A percentile compares a stretch with the other conserved stretches of the same genome.
These are phyloP conservation scores for Blastobotrys arbuscula DNA, from an alignment of 1,139 yeast genomes.

Conservation along the genomic window DNA sequence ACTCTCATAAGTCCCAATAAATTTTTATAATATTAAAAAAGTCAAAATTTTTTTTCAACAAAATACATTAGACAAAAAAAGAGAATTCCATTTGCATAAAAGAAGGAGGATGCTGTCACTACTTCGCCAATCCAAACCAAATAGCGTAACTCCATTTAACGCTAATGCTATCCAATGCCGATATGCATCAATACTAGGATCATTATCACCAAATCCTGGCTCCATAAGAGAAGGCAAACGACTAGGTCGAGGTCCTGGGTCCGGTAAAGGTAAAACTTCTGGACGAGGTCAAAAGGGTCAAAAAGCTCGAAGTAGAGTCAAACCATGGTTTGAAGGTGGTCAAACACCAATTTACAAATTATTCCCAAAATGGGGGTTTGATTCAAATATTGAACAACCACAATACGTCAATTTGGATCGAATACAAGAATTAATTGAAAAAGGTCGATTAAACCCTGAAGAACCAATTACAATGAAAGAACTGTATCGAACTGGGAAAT, in stretches of 20 bases:
- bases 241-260: constrained; percentile 95
- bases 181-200: constrained; percentile 21
- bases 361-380: constrained; percentile 89
- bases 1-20: no score
- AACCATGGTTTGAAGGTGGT: constrained; percentile 97
- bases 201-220: constrained; percentile 30
- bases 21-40: no score
- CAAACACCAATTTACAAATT: constrained; percentile 89
- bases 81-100: no score
- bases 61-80: no score
- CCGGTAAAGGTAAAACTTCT: constrained; percentile 83
- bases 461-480: constrained; percentile 70
- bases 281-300: constrained; percentile 99
- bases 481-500: constrained; percentile 61
- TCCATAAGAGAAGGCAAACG: constrained; percentile 47
- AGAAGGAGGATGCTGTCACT: not conserved
- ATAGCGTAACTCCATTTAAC: not conserved
- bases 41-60: no score
- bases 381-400: constrained; percentile 34
- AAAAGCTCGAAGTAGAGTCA: constrained; percentile 87
- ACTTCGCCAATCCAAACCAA: not conserved
- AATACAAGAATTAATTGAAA: constrained; percentile 43
- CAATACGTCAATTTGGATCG: constrained; percentile 50
- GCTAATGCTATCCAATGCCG: constrained; percentile 8
- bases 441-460: constrained; percentile 41